These are phyloP conservation scores for Linderina pennispora DNA, from an alignment of 192 early-diverging fungal genomes.

Conservation along the genomic window DNA sequence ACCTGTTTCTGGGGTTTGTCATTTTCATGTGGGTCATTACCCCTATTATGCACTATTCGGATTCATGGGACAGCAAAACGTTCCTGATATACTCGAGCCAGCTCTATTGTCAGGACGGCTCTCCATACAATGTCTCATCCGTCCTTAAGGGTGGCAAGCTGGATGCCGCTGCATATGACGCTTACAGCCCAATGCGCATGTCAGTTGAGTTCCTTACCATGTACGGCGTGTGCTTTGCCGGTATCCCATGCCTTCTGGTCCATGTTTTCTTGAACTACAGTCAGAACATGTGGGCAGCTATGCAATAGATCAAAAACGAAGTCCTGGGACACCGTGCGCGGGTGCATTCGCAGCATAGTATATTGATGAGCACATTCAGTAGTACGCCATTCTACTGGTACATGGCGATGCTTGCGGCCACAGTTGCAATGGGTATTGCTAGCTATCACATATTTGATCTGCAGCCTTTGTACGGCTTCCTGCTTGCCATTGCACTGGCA, in stretches of 20 bases:
- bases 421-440: conserved; percentile 25
- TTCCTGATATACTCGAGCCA: conserved; percentile 59
- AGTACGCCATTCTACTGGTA: conserved; percentile 72
- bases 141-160: conserved; percentile 49
- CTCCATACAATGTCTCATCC: conserved; percentile 47
- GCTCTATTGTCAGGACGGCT: conserved; percentile 46
- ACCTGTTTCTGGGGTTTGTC: conserved; percentile 57
- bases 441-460: conserved; percentile 19
- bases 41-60: conserved; percentile 59
- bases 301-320: conserved; percentile 39
- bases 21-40: conserved; percentile 64
- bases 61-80: conserved; percentile 48
- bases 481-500: conserved; percentile 52
- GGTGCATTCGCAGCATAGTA: too few species aligned
- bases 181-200: conserved; percentile 56
- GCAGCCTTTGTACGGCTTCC: conserved; percentile 60
- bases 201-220: conserved; percentile 56
- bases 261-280: conserved; percentile 58
- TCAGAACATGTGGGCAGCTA: conserved; percentile 48
- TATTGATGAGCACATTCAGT: too few species aligned
- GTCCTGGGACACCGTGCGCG: conserved; percentile 48
- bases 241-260: conserved; percentile 58
- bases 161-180: conserved; percentile 47
- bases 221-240: conserved; percentile 61
- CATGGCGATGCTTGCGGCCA: conserved; percentile 11